These are phyloP conservation scores for Cyberlindnera sargentensis DNA, from an alignment of 805 yeast species.

Conservation along the genomic window DNA sequence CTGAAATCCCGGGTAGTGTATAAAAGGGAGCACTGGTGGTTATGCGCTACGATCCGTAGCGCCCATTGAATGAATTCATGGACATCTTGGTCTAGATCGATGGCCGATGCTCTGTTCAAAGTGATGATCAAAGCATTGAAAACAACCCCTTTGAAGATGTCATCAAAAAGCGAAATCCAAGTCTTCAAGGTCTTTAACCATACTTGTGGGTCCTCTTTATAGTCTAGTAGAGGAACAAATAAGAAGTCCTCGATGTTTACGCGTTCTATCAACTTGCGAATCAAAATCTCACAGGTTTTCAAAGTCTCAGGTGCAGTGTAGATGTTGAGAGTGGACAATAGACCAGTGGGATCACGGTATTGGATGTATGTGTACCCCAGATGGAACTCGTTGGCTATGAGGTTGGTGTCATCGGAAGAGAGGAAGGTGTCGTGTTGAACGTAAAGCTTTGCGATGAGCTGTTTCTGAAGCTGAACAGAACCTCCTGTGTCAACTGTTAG, in stretches of 20 bases:
- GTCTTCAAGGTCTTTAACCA: slow-evolving; percentile 8
- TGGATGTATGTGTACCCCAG: slow-evolving; percentile 17
- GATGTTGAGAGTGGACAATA: slow-evolving; percentile 13
- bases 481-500: slow-evolving; percentile 7
- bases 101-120: slow-evolving; percentile 3
- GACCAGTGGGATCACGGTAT: slow-evolving; percentile 11
- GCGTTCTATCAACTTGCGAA: not conserved
- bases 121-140: slow-evolving; percentile 4
- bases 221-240: slow-evolving; percentile 14
- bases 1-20: slow-evolving; percentile 6
- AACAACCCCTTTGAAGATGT: not conserved
- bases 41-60: slow-evolving; percentile 16
- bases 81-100: slow-evolving; percentile 15
- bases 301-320: slow-evolving; percentile 11
- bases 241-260: slow-evolving; percentile 4
- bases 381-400: slow-evolving; percentile 10
- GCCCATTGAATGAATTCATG: slow-evolving; percentile 29
- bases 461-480: slow-evolving; percentile 9
- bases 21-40: slow-evolving; percentile 5
- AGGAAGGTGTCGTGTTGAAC: slow-evolving; percentile 4
- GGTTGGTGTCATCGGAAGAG: slow-evolving; percentile 1
- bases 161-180: not conserved
- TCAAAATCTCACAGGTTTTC: not conserved
- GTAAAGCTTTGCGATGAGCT: slow-evolving; percentile 9
- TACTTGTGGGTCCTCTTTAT: slow-evolving; percentile 6